Conservation (phyloP, 345 rosid genomes). For the Hirschfeldia incana region DNA sequence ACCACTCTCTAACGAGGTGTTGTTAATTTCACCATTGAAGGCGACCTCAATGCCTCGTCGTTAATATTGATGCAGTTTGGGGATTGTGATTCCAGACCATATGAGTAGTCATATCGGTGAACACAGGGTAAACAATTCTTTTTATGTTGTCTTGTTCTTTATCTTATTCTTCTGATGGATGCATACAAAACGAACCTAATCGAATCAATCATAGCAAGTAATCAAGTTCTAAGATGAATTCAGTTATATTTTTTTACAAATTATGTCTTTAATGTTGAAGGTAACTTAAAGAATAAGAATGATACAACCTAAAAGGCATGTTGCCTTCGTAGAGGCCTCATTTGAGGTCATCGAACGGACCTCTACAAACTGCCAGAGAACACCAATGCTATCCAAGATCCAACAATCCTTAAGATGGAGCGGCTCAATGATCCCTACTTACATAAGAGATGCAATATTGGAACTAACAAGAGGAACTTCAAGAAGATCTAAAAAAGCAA, state of each 20-base stretch:
- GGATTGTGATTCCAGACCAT: too few relatives aligned
- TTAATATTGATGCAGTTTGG: too few relatives aligned
- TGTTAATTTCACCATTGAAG: not conserved
- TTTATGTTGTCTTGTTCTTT: not conserved
- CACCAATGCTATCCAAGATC: not conserved
- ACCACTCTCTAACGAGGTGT: not conserved
- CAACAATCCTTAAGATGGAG: not conserved
- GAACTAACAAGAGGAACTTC: not conserved
- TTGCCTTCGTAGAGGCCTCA: not conserved
- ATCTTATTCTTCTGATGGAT: not conserved
- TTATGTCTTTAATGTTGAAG: not conserved
- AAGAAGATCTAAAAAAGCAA: not conserved
- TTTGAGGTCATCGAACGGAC: not conserved
- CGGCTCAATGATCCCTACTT: not conserved
- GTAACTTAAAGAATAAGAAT: not conserved
- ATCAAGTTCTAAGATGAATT: not conserved
- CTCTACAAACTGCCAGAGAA: not conserved
- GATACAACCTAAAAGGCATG: not conserved
- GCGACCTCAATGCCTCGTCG: not conserved
- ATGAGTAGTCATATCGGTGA: not conserved
- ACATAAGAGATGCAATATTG: too few relatives aligned
- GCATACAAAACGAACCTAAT: not conserved
- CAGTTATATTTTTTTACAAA: not conserved
- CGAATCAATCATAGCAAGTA: not conserved
- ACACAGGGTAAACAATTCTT: not conserved